Base-by-base conservation (phyloP, 352 stramenopile species). In the Phytopythium vexans region DNA sequence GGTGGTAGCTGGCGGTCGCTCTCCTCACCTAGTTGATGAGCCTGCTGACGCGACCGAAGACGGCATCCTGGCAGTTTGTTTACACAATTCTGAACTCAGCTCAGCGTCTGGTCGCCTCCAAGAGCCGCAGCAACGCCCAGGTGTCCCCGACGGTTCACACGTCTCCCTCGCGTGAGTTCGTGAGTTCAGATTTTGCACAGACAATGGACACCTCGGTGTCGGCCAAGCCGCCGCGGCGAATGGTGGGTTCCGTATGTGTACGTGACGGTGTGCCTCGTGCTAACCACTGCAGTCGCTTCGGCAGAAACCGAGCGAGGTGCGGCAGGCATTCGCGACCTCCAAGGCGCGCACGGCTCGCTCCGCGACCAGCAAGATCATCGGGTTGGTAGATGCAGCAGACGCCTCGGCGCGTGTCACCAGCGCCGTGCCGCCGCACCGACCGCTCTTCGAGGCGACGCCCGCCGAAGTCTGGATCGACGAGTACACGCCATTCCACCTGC, bases 381-480 rank as follows among this genome's bases (percentile, higher is more conserved):
- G 78, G 27, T 85, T 90, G 42, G 67, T 89, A 35, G 88, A 90
- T 48, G 64, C 77, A 6, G 74, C 77, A 51, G 86, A 96, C 56
- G 75, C 95, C 70, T 88, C 82, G 1, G 37, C 62, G 10, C 72
- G 65, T 48, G 58, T 86, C 8, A 72, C 77, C 9, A 91, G 74
- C 62, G 41, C 57, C 8, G 90, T 97, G 27, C 83, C 88, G 0
- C 49, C 96, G 37, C 84, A 96, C 47, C 73, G 84, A 46, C 89
- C 91, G 32, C 62, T 97, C 40, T 97, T 97, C 47, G 79, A 97
- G 46, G 74, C 92, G 7, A 75, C 64, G 34, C 92, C 93, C 0
- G 63, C 72, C 0, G 74, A 89, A 38, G 69, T 98, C 45, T 87
- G 90, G 66, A 98, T 98, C 60, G 84, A 96, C 47, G 82, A 97